Evolutionary conservation across 495 filamentous ascomycete genomes (phyloP).

Genomic region (Penicillium argentinense): DNA sequence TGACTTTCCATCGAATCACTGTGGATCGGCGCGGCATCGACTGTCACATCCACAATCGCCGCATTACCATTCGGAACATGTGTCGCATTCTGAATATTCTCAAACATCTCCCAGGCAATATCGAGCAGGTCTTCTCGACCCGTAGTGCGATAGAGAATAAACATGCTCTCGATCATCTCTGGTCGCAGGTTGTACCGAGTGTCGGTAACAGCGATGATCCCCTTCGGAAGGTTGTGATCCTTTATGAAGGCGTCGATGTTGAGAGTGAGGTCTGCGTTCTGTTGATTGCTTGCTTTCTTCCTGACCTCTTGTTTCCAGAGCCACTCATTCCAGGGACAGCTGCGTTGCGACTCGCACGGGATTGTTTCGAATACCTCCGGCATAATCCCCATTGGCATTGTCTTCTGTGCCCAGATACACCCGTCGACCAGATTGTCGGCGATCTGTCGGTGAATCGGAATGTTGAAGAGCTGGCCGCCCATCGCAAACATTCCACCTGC

Average conservation of each 20-base stretch:
- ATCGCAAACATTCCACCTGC: conserved; percentile 85
- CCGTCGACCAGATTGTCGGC: conserved; percentile 75
- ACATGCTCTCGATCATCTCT: conserved; percentile 60
- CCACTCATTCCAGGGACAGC: conserved; percentile 40
- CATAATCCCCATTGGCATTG: conserved; percentile 43
- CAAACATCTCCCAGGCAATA: conserved; percentile 64
- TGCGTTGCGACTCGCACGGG: conserved; percentile 30
- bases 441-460: conserved; percentile 64
- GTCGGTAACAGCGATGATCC: conserved; percentile 37
- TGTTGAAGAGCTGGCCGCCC: conserved; percentile 68
- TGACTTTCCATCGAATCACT: conserved; percentile 52
- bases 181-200: conserved; percentile 45
- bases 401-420: conserved; percentile 75
- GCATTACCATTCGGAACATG: conserved; percentile 49
- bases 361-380: conserved; percentile 40
- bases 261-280: conserved; percentile 5
- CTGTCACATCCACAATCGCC: conserved; percentile 45
- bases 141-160: conserved; percentile 63
- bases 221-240: conserved; percentile 31
- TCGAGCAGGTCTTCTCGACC: conserved; percentile 56
- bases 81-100: conserved; percentile 50
- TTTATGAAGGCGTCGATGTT: conserved; percentile 21
- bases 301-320: conserved; percentile 34
- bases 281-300: conserved; percentile 11
- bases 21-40: conserved; percentile 13